Conservation (phyloP, 1,284 basidiomycete genomes). For the Papiliotrema flavescens region DNA sequence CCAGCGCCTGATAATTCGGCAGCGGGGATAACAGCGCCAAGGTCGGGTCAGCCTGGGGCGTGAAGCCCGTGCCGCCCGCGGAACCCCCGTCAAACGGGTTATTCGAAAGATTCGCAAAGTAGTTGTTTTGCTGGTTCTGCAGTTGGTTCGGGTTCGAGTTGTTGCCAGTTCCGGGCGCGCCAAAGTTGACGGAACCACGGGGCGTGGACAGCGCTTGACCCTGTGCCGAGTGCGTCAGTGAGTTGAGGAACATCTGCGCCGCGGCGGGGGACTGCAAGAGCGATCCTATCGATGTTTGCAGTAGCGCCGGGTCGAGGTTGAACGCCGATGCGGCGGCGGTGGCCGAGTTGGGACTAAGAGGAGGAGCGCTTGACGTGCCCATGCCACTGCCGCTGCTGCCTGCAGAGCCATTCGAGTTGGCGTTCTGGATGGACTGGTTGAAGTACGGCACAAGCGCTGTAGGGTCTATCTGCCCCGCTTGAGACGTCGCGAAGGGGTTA, state of each 20-base stretch:
- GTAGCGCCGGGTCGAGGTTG: slow-evolving; percentile 50
- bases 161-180: neutral
- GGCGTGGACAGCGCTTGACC: slow-evolving; percentile 34
- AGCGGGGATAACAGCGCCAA: slow-evolving; percentile 41
- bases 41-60: slow-evolving; percentile 27
- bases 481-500: slow-evolving; percentile 10
- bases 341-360: slow-evolving; percentile 17
- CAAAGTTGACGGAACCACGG: neutral
- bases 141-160: neutral
- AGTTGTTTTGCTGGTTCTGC: neutral
- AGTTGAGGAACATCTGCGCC: slow-evolving; percentile 66
- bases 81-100: neutral
- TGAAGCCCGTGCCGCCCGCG: neutral
- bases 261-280: slow-evolving; percentile 63
- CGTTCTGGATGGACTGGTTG: neutral
- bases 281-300: slow-evolving; percentile 61
- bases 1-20: slow-evolving; percentile 24
- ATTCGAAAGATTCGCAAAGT: neutral
- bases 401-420: neutral
- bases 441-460: slow-evolving; percentile 16
- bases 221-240: slow-evolving; percentile 44
- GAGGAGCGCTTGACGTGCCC: neutral
- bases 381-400: neutral
- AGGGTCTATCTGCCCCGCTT: slow-evolving; percentile 8
- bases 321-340: slow-evolving; percentile 24